Conservation (phyloP, 768 basidiomycete genomes). For the Pisolithus tinctorius region DNA sequence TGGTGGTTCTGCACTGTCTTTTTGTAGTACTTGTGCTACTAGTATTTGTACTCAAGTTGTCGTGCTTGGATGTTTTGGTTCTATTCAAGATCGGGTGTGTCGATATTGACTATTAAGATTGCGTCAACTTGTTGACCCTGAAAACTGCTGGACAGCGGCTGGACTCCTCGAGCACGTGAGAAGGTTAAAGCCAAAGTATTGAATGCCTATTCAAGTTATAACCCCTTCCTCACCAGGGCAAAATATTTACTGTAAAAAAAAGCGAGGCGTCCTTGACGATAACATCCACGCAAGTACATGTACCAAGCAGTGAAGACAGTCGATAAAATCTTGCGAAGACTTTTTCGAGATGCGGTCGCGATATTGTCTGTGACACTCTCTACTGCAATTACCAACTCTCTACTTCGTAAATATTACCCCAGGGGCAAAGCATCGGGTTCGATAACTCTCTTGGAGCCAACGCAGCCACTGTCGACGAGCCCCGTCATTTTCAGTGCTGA, state of each 20-base stretch:
- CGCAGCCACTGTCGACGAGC: slow-evolving; percentile 28
- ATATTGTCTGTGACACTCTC: not conserved
- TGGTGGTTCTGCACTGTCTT: not conserved
- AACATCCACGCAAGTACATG: not conserved
- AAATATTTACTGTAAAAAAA: not conserved
- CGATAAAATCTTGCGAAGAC: not conserved
- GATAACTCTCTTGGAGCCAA: slow-evolving; percentile 6
- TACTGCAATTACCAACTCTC: not conserved
- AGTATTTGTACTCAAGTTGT: not conserved
- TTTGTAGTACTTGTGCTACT: not conserved
- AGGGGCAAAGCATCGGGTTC: not conserved
- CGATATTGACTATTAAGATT: too few relatives aligned
- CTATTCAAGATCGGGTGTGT: too few relatives aligned
- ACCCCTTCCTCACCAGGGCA: not conserved
- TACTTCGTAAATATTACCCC: too few relatives aligned
- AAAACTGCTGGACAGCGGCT: not conserved
- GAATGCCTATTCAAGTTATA: not conserved
- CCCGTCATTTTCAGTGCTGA: slow-evolving; percentile 56
- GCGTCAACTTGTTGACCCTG: not conserved
- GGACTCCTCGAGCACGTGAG: not conserved
- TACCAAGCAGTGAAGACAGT: not conserved
- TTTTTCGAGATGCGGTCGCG: not conserved
- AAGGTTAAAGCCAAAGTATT: not conserved
- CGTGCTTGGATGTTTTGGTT: too few relatives aligned
- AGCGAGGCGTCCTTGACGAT: too few relatives aligned